Base-by-base conservation (phyloP, 371 early-diverging fungal genomes). In the Mortierella sp. region DNA sequence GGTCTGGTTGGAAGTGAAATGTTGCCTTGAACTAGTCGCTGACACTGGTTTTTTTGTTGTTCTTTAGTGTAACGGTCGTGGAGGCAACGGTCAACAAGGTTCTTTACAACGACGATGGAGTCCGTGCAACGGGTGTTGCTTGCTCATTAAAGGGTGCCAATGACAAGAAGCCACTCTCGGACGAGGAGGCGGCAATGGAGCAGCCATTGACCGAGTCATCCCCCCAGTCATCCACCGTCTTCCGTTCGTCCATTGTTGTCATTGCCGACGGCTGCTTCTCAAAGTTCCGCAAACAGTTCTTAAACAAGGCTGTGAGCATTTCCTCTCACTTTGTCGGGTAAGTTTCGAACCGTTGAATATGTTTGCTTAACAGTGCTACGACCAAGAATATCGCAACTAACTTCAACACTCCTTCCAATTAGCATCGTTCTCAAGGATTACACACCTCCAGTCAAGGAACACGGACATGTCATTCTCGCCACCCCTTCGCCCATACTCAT, bases 181-280 rank as follows among this genome's bases (percentile, higher is more conserved):
- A 67, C 24, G 67, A 67, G 11, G 40, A 67, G 21, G 67, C 40
- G 6, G 67, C 34, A 24, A 19, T 37, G 43, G 67, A 67, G 43
- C 67, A 67, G 21, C 28, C 37, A 14, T 28, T 75, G 16, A 26
- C 70, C n/a, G 67, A 73, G 4, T 44, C 46, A 4, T 64, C 71
- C 31, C 71, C 64, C 48, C 50, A 37, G 54, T 28, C 74, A 28
- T 43, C 53, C 9, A 57, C 34, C 2, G 19, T 57, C 57, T 83
- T 69, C 46, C 86, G 79, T 79, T 95, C 96, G 4, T 93, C 95
- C 10, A 87, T 97, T n/a, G 95, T 96, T 0, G 83, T 97, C 73
- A 93, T 97, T n/a, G 95, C 95, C 3, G 98, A 98, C 83, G 98
- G 98, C n/a, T 95, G 97, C 80, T 96, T 96, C 77, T 97, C 97